Conservation (phyloP, 257 asterid genomes). For the Solanum etuberosum region DNA sequence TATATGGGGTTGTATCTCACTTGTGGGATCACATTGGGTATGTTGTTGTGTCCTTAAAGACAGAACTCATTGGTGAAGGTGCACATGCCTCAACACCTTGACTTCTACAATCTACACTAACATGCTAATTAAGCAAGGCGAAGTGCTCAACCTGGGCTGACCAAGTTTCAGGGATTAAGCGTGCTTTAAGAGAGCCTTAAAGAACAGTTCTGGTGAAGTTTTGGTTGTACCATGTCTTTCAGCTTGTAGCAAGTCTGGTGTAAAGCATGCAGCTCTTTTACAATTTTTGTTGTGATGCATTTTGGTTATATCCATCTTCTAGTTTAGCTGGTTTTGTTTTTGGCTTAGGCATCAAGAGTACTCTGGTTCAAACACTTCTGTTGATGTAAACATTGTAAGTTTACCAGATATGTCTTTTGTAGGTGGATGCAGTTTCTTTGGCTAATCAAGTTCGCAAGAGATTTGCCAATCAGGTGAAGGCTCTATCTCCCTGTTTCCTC, state of each 20-base stretch:
- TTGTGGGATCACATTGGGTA: not conserved
- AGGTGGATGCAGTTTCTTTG: constrained; percentile 81
- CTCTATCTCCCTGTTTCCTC: not conserved
- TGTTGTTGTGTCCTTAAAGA: not conserved
- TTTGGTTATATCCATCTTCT: not conserved
- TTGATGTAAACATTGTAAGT: not conserved
- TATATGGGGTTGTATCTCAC: not conserved
- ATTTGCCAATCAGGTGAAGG: constrained; percentile 59
- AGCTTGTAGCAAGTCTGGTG: not conserved
- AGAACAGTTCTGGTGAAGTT: not conserved
- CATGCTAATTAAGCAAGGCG: not conserved
- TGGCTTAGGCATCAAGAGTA: not conserved
- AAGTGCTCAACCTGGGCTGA: not conserved
- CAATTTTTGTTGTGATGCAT: not conserved
- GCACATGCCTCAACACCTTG: not conserved
- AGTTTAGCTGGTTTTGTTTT: not conserved
- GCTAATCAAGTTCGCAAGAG: constrained; percentile 62
- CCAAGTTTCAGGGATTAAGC: not conserved
- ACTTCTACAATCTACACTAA: not conserved
- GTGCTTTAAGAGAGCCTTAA: not conserved
- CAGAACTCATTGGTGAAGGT: not conserved
- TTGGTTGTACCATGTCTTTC: not conserved
- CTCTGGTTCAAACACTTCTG: not conserved
- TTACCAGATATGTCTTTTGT: constrained; percentile 14
- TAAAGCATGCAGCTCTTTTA: not conserved